Base-by-base conservation (phyloP, 73 alveolate species). In the Paramecium sonneborni region DNA sequence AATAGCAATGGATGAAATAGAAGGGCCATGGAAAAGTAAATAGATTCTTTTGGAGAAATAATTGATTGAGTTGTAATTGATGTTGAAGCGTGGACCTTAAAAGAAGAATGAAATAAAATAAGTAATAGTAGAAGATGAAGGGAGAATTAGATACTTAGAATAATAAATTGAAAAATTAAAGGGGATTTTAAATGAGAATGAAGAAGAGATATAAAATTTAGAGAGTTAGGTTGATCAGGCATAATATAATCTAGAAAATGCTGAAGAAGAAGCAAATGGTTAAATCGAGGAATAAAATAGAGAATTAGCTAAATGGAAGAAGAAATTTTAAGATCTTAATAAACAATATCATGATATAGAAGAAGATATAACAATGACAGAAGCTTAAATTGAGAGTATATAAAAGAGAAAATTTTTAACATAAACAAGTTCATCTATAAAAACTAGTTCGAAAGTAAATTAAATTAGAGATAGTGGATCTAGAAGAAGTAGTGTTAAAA, bases 11-110 rank as follows among this genome's bases (percentile, higher is more conserved):
- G 90, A 79, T 30, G 90, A 79, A 79, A 41, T 79, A 20, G 76
- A 79, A 46, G 90, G 76, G 0, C 90, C 90, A 12, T 79, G 90
- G 90, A 79, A 35, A 18, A 41, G 62, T 44, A 79, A 79, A 24
- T 24, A 30, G 10, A 38, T 79, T 21, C 44, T 30, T 8, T 79
- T 79, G 72, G 90, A 79, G 55, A 39, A 46, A 44, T 23, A 79
- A 79, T 23, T 79, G 24, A 24, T 79, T 8, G 90, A 79, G 30
- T 46, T 79, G 30, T 28, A 79, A 15, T 79, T 79, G 55, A 43
- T 79, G 74, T 14, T 79, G 15, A 79, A 79, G 18, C 34, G 23
- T 24, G 76, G 76, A 1, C 58, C 58, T 14, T 5, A 30, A 30
- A 35, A 8, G 37, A 23, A 35, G 7, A 8, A 23, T 2, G 84